Base-by-base conservation (phyloP, 148 eudicot species). In the Oxyria digyna region DNA sequence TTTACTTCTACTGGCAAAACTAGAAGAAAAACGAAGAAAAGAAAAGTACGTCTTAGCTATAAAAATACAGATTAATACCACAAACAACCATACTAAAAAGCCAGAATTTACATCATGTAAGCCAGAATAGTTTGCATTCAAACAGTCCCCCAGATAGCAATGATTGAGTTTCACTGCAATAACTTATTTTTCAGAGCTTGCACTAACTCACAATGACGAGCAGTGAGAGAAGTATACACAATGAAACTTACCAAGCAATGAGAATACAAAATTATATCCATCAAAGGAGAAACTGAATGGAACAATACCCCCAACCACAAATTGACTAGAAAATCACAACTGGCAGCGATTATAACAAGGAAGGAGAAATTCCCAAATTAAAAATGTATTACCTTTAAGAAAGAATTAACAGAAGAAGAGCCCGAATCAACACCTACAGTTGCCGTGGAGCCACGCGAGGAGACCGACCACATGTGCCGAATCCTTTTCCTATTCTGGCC, bases 391-490 rank as follows among this genome's bases (percentile, higher is more conserved):
- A 71, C 74, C 74, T 71, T 71, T 18, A 62, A 59, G 68, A 71
- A 71, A 42, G 49, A 71, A 59, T 62, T 62, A 62, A 52, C 59
- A n/a, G 74, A 43, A 57, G 43, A 41, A 71, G 48, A 38, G 5
- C n/a, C 38, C 23, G 68, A 38, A 62, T 59, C 68, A 40, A 62
- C 68, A 23, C 32, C 68, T 71, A 62, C 24, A 59, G 68, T 71
- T 50, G 73, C 62, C 65, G 72, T 70, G 43, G 63, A 49, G 55
- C 68, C 68, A 62, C 68, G 68, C 52, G 74, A 71, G 24, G 74
- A 26, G 68, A 71, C 68, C 41, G 74, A 42, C 68, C 50, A 62
- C 74, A 71, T 71, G 74, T 71, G 74, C 68, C 68, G 74, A 71
- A 9, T 71, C 52, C 68, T 62, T 57, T 41, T 42, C 49, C 68